Evolutionary conservation across 345 rosid genomes (phyloP), one percentile per base, ranked within the genome.

Genomic region (Hypericum androsaemum): DNA sequence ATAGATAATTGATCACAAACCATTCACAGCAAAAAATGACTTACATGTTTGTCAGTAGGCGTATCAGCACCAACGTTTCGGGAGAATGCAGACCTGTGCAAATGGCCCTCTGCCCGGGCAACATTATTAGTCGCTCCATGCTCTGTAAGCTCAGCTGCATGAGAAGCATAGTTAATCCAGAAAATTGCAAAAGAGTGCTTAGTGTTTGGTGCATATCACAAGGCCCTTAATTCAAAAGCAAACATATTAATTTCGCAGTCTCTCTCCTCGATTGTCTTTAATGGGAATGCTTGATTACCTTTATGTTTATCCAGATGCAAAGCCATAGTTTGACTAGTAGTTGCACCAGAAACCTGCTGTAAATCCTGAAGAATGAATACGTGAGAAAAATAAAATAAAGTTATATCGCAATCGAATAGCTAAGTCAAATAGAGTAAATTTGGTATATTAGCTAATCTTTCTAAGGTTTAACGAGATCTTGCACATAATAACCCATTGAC

Each of bases 321-420:
- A 38, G 67, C 56, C 67, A 57, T 37, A 57, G 65, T 64, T 43
- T 46, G 68, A 58, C 50, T 61, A 67, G 59, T 57, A 32, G 57
- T 57, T 28, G 46, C 59, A 38, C 65, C 51, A 61, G 75, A 60
- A 60, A 59, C 62, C 35, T 56, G 75, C 57, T 10, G 75, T 55
- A 69, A 22, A 61, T 53, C 67, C 71, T 65, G 63, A 55, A 64
- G 15, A 41, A 62, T 57, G 9, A 16, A 22, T 40, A 32, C 36
- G 14, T 10, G 48, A n/a, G 57, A 48, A 40, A 22, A 43, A 39
- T 15, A 59, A 51, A 41, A 36, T 7, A 47, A 69, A 44, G 22
- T 7, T 14, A 40, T 10, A 42, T 13, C n/a, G 10, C n/a, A 32
- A 53, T 13, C 40, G 44, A 37, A 43, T 6, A 11, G 13, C 32